Conservation (phyloP, 108 stramenopile genomes). For the Nannochloropsis oceanica region DNA sequence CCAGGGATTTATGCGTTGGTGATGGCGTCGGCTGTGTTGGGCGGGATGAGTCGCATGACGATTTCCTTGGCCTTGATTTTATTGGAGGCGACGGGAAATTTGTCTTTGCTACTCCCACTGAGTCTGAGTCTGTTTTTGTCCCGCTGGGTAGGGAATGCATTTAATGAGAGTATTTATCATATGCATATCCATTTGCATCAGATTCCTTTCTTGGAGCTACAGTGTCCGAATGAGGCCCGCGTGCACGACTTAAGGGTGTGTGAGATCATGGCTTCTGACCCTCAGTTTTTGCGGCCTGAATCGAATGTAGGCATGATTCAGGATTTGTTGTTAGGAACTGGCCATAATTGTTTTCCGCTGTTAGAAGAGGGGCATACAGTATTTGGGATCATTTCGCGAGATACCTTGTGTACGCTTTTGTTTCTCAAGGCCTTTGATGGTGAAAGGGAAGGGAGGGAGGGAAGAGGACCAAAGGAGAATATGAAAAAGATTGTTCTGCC, state of each 20-base stretch:
- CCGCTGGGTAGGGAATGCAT: background rate
- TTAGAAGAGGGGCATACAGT: conserved; percentile 2
- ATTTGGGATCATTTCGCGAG: conserved; percentile 2
- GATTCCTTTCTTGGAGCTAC: background rate
- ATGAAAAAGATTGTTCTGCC: background rate
- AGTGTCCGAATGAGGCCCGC: background rate
- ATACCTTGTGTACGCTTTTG: background rate
- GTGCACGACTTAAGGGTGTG: background rate
- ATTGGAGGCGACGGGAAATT: background rate
- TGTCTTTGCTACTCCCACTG: background rate
- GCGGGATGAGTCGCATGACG: conserved; percentile 39
- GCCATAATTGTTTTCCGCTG: conserved; percentile 7
- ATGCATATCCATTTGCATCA: background rate
- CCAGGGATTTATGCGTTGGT: conserved; percentile 36
- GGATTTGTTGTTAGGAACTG: background rate
- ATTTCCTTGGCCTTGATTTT: conserved; percentile 25
- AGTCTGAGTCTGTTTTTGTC: background rate
- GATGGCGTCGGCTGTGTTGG: conserved; percentile 32
- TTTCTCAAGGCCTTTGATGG: conserved; percentile 5
- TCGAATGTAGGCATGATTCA: background rate
- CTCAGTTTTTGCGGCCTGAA: background rate
- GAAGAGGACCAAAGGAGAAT: background rate
- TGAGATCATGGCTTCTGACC: conserved; percentile 5
- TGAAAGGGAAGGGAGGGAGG: background rate
- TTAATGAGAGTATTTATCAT: background rate